phyloP scores from a whole-genome alignment of 768 basidiomycete genomes.

The Chalciporus pseudorubinellus region DNA sequence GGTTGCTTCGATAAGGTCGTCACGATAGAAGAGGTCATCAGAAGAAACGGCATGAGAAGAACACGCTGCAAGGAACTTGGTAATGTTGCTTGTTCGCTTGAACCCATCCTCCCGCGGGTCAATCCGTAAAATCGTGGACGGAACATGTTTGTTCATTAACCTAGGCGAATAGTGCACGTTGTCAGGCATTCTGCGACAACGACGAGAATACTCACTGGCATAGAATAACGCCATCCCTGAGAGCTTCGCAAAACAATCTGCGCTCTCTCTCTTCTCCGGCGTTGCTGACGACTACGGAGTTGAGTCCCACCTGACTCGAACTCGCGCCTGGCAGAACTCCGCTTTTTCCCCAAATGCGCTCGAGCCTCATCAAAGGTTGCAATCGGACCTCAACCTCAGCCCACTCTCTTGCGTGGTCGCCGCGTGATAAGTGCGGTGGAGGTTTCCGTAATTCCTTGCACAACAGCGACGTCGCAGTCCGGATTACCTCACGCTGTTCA shows the following conservation, averaged over 20 bases:
- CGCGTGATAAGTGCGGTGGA: slow-evolving; percentile 52
- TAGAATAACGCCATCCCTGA: slow-evolving; percentile 82
- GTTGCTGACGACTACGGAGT: slow-evolving; percentile 39
- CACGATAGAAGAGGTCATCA: slow-evolving; percentile 64
- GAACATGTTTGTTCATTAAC: slow-evolving; percentile 75
- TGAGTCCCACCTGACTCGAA: slow-evolving; percentile 39
- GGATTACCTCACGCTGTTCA: slow-evolving; percentile 66
- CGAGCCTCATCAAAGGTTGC: slow-evolving; percentile 58
- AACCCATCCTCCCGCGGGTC: slow-evolving; percentile 68
- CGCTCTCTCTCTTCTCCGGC: slow-evolving; percentile 76
- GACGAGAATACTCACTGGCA: slow-evolving; percentile 70
- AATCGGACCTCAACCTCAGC: slow-evolving; percentile 73
- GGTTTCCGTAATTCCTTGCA: slow-evolving; percentile 66
- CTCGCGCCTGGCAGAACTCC: slow-evolving; percentile 42
- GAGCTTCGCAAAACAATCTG: slow-evolving; percentile 66
- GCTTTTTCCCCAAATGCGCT: slow-evolving; percentile 75
- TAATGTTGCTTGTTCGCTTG: slow-evolving; percentile 65
- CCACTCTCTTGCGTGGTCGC: slow-evolving; percentile 57
- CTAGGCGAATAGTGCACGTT: slow-evolving; percentile 36
- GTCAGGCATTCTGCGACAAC: slow-evolving; percentile 6
- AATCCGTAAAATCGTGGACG: slow-evolving; percentile 56
- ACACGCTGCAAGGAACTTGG: slow-evolving; percentile 76
- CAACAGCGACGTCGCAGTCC: slow-evolving; percentile 59
- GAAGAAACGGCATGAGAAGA: slow-evolving; percentile 60
- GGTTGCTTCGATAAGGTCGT: slow-evolving; percentile 63